Evolutionary conservation across 2,329 filamentous ascomycete genomes (phyloP), one percentile per base, ranked within the genome.

Genomic region (Elsinoe australis): DNA sequence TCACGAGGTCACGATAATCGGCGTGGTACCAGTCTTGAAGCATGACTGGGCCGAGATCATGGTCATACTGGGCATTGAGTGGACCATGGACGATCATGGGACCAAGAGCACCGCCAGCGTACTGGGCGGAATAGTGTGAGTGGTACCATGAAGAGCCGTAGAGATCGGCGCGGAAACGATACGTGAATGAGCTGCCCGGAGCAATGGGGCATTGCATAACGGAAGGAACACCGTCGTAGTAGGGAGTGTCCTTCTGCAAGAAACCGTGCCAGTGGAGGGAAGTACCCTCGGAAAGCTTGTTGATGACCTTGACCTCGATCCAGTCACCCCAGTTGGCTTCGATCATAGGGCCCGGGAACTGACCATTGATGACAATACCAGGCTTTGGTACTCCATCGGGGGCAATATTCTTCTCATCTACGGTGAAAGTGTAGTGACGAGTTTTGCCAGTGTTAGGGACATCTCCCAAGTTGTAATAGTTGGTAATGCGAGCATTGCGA

Each of bases 241-340:
- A 62, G 54, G 79, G 80, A 0, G 73, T 78, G 50, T 70, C 74
- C 51, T 63, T 74, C 53, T 70, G 70, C 22, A 65, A 62, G 3
- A 75, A 53, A 5, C 72, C 72, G 50, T 75, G 72, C 71, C 71
- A 71, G 15, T 78, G 70, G 66, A 74, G 71, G 1, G 72, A 71
- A 1, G 66, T 76, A 1, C 67, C 67, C 51, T 69, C 66, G 21
- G 44, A 17, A 31, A 68, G 55, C 10, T 55, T 50, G 56, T 70
- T 70, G 52, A 58, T 52, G 2, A 65, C 59, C 3, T 52, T 57
- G 22, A 64, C 58, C n/a, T 61, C 54, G 31, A 64, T 59, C 60
- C 58, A 62, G 49, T 65, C 62, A 24, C 60, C 54, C 53, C 53
- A 53, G 39, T 54, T 56, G 36, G 51, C 52, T 29, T 58, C 52